These are phyloP conservation scores for Harringtonia aguacate DNA, from an alignment of 2,329 filamentous ascomycete genomes.

Conservation along the genomic window DNA sequence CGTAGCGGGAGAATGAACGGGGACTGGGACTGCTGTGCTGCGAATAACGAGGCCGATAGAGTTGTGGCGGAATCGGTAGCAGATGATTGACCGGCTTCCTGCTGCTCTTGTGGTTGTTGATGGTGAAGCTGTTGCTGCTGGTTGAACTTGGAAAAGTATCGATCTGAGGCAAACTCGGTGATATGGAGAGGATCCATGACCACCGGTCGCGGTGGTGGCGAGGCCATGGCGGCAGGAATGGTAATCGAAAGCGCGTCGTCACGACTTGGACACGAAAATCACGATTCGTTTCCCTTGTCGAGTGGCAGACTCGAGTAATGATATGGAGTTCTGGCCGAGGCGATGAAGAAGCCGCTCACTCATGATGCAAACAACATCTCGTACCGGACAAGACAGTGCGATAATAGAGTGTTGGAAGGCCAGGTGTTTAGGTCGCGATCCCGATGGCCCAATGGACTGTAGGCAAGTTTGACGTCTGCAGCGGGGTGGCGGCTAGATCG, in stretches of 20 bases:
- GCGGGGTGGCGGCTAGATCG: no score
- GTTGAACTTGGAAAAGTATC: slow-evolving; percentile 51
- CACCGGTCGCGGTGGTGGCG: slow-evolving; percentile 17
- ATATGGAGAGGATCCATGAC: slow-evolving; percentile 51
- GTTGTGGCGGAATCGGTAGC: slow-evolving; percentile 7
- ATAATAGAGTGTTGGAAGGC: neutral
- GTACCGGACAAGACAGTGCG: neutral
- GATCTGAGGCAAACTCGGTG: slow-evolving; percentile 56
- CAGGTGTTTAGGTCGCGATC: no score
- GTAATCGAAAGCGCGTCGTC: no score
- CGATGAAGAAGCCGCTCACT: neutral
- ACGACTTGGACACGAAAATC: no score
- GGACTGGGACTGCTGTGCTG: slow-evolving; percentile 16
- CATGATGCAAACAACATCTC: neutral
- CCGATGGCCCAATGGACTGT: no score
- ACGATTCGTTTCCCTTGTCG: no score
- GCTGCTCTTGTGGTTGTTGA: slow-evolving; percentile 16
- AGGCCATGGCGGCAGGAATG: slow-evolving; percentile 9
- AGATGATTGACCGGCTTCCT: slow-evolving; percentile 16
- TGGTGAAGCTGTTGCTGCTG: slow-evolving; percentile 38
- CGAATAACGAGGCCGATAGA: no score
- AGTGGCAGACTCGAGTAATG: neutral
- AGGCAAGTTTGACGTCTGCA: no score
- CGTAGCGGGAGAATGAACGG: slow-evolving; percentile 41
- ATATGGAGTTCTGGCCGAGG: neutral